These are phyloP conservation scores for Huiozyma naganishii DNA, from an alignment of 805 yeast genomes.

Conservation along the genomic window DNA sequence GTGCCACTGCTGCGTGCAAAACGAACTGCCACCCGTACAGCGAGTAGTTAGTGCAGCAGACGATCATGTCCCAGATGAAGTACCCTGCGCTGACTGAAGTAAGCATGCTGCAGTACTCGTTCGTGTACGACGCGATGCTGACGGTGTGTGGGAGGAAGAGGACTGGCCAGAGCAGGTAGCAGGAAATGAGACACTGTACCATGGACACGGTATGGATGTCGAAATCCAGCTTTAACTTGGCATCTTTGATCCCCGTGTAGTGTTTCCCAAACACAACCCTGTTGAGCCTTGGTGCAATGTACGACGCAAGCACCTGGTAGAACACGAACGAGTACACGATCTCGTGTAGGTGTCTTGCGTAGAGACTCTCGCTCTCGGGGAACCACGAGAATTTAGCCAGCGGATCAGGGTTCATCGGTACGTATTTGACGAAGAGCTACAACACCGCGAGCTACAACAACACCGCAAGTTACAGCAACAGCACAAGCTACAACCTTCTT, in stretches of 20 bases:
- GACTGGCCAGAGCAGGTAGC: conserved; percentile 51
- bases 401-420: conserved; percentile 12
- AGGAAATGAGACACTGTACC: conserved; percentile 66
- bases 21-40: conserved; percentile 76
- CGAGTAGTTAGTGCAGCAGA: conserved; percentile 52
- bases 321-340: conserved; percentile 46
- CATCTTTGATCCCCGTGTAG: conserved; percentile 38
- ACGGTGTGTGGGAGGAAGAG: conserved; percentile 37
- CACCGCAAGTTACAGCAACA: background rate
- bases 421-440: no score
- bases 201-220: conserved; percentile 87
- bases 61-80: conserved; percentile 78
- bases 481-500: background rate
- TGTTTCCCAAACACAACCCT: conserved; percentile 38
- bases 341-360: conserved; percentile 64
- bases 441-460: background rate
- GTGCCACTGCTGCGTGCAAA: conserved; percentile 74
- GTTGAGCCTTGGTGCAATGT: conserved; percentile 41
- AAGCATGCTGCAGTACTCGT: conserved; percentile 68
- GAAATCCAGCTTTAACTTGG: conserved; percentile 53
- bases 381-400: conserved; percentile 21
- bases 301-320: conserved; percentile 44
- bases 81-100: conserved; percentile 71
- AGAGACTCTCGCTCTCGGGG: conserved; percentile 31
- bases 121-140: conserved; percentile 55